These are phyloP conservation scores for Brasilioporus rufonigricans DNA, from an alignment of 768 basidiomycete genomes.

Conservation along the genomic window DNA sequence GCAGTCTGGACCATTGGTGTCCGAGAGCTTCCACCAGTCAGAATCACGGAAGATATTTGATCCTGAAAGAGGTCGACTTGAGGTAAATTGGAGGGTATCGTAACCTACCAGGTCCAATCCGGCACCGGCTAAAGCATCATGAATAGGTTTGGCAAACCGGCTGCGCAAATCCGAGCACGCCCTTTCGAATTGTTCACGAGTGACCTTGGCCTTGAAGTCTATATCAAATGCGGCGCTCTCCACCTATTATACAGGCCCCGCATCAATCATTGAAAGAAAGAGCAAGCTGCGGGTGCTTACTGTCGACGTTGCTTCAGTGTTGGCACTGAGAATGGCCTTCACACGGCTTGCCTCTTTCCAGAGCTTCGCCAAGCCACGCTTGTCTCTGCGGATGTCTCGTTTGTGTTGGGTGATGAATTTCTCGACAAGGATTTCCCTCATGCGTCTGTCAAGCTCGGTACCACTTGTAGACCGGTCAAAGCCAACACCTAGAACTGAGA, in stretches of 20 bases:
- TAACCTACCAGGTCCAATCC: slow-evolving; percentile 61
- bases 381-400: slow-evolving; percentile 66
- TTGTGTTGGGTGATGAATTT: slow-evolving; percentile 73
- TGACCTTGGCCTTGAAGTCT: slow-evolving; percentile 80
- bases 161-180: slow-evolving; percentile 63
- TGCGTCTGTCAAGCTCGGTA: slow-evolving; percentile 76
- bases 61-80: slow-evolving; percentile 42
- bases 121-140: slow-evolving; percentile 66
- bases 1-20: slow-evolving; percentile 91
- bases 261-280: not conserved
- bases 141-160: slow-evolving; percentile 68
- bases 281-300: slow-evolving; percentile 41
- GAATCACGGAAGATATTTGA: slow-evolving; percentile 82
- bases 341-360: slow-evolving; percentile 92
- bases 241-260: slow-evolving; percentile 44
- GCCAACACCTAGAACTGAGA: slow-evolving; percentile 79
- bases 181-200: slow-evolving; percentile 75
- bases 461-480: slow-evolving; percentile 78
- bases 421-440: slow-evolving; percentile 77
- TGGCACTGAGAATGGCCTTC: slow-evolving; percentile 92
- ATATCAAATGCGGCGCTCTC: slow-evolving; percentile 90
- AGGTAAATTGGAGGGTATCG: not conserved
- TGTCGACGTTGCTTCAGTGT: slow-evolving; percentile 70
- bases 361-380: slow-evolving; percentile 86
- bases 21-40: slow-evolving; percentile 89